Base-by-base conservation (phyloP, 305 asterid species). In the Fraxinus paxiana region DNA sequence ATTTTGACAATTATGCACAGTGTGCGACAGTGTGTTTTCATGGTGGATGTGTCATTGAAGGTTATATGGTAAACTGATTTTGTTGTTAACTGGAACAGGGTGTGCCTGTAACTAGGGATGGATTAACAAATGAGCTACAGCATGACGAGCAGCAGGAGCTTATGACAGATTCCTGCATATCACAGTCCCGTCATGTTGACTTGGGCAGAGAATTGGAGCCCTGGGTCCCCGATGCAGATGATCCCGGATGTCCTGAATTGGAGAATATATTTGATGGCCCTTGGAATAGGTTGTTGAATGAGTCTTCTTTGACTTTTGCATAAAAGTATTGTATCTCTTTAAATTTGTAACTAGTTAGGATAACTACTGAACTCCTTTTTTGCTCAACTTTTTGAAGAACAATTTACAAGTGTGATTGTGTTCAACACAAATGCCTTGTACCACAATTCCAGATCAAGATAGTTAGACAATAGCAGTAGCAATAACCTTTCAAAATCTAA, bases 201-300 rank as follows among this genome's bases (percentile, higher is more conserved):
- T 51, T 79, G 83, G 97, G 90, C 86, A 88, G 98, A 84, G 97
- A 94, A 84, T 81, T 96, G 92, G 96, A 86, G 86, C 96, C 88
- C 78, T 96, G 99, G 99, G 89, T 96, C 51, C 99, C 99, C 33
- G 98, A 93, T 75, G 97, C 89, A 73, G 87, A 78, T 83, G 96
- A 90, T 85, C 97, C 93, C 59, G 87, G 54, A 20, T 86, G 89
- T 84, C 93, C 92, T 41, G 99, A 93, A 51, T 77, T 92, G 88
- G 98, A 96, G 70, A 92, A 90, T 84, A 86, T 87, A 86, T 96
- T 96, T 90, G 96, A 96, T 77, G 88, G 84, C 79, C 91, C 86
- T 81, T 86, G 97, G 98, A 91, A 93, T 84, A 96, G 98, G 99
- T 94, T 71, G 67, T 76, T 75, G 75, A 56, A 78, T 73, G 48